Evolutionary conservation across 2,329 filamentous ascomycete genomes (phyloP), one percentile per base, ranked within the genome.

Genomic region (Podosphaera fusca): DNA sequence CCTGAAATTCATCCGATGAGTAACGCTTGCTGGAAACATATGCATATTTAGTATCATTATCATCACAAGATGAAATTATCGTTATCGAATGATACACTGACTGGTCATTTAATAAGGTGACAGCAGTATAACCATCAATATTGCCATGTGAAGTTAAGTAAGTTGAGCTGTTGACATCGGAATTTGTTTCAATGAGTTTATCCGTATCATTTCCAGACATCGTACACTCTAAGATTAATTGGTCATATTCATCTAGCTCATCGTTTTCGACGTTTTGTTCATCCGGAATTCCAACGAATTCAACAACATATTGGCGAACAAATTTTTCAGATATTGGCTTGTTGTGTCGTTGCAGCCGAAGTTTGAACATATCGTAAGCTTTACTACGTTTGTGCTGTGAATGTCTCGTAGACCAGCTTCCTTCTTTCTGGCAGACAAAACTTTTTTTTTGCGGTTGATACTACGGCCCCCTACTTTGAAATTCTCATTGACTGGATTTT

Each of bases 401-500:
- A 42, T 56, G 33, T 30, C 49, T 56, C 35, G 31, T 51, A 29
- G 55, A 56, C 35, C 47, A 52, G 8, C 35, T 40, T 42, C 42
- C 6, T 29, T 4, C 10, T 56, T 51, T 56, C 49, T 56, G 47
- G 14, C 55, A 56, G 4, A 55, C 40, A 46, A 47, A 46, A 55
- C 30, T 46, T 34, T 55, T 46, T 55, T 55, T 12, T 36, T 35
- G 12, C 14, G 12, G 50, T 12, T 34, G 34, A 21, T 50, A 50
- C 31, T 50, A 50, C 47, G n/a, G 31, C 47, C 29, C 29, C 31
- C 47, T 5, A 33, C 31, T 31, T 31, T 30, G 47, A 31, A 50
- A 31, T 50, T 50, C 47, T 50, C 29, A 31, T 50, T 50, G 33
- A 34, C 30, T 52, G 50, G 21, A 35, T 42, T 40, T 55, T 38